Evolutionary conservation across 768 basidiomycete species (phyloP).

Genomic region (Glaciozyma martinii): DNA sequence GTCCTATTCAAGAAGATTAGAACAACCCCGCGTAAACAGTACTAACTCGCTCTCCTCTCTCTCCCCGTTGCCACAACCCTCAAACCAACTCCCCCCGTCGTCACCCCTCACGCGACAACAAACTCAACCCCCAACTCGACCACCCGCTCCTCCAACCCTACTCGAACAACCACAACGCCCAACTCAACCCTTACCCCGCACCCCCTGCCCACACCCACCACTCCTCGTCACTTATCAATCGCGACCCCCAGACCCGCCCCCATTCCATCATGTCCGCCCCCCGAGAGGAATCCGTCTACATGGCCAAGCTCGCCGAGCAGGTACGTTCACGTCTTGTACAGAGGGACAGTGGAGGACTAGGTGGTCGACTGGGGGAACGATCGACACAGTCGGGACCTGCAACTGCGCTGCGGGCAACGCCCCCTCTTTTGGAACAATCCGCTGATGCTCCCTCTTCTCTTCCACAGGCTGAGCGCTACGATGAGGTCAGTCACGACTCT

Average conservation of each 20-base stretch:
- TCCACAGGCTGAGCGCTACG: slow-evolving; percentile 90
- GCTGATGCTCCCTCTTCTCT: background rate
- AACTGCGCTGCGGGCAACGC: background rate
- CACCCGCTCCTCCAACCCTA: too few relatives aligned
- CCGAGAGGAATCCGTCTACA: slow-evolving; percentile 54
- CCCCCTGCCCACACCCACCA: background rate
- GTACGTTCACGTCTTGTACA: background rate
- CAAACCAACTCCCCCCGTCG: background rate
- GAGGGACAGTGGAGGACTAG: background rate
- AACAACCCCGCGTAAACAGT: too few relatives aligned
- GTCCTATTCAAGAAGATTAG: too few relatives aligned
- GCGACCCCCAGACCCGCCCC: background rate
- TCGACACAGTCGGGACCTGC: background rate
- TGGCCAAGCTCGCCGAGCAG: slow-evolving; percentile 95
- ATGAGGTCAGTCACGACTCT: slow-evolving; percentile 57
- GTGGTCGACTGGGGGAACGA: background rate
- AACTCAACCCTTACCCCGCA: too few relatives aligned
- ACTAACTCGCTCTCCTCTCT: background rate
- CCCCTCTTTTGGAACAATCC: background rate
- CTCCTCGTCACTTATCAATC: background rate
- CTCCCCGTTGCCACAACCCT: background rate
- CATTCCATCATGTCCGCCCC: slow-evolving; percentile 21
- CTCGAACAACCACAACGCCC: too few relatives aligned
- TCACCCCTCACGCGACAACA: too few relatives aligned
- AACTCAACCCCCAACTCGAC: too few relatives aligned